Evolutionary conservation across 352 stramenopile genomes (phyloP).

Genomic region (Phytopythium ostracodes): DNA sequence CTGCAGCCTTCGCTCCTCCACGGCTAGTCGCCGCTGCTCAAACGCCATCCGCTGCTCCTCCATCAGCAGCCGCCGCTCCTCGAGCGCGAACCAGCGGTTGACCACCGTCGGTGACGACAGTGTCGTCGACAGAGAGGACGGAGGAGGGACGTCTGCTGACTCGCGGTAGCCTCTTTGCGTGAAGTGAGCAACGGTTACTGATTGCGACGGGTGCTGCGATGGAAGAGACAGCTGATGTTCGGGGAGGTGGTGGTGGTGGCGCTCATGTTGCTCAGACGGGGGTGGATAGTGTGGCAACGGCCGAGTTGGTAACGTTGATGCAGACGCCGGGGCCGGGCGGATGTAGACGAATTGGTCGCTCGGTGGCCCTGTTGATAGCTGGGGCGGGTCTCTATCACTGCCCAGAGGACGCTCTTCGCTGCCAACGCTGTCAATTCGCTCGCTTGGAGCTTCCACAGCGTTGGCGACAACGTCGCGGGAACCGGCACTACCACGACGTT

Average conservation of each 20-base stretch:
- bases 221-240: neutral
- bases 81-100: conserved; percentile 6
- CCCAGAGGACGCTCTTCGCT: neutral
- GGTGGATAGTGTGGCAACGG: neutral
- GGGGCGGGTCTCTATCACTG: neutral
- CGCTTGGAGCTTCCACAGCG: neutral
- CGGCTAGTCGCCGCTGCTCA: conserved; percentile 3
- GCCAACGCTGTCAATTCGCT: neutral
- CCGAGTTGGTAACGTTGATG: neutral
- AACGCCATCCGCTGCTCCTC: conserved; percentile 8
- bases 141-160: neutral
- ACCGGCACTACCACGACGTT: neutral
- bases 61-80: conserved; percentile 4
- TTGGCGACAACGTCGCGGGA: neutral
- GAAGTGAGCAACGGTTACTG: neutral
- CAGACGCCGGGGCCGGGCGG: neutral
- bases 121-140: neutral
- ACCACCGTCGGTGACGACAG: conserved; percentile 4
- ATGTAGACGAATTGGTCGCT: neutral
- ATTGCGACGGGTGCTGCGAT: neutral
- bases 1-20: conserved; percentile 6
- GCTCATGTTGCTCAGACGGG: neutral
- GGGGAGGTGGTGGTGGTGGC: neutral
- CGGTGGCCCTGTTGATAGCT: neutral
- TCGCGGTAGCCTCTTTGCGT: neutral